These are phyloP conservation scores for Geotrichum europaeum DNA, from an alignment of 1,139 yeast species.

Conservation along the genomic window DNA sequence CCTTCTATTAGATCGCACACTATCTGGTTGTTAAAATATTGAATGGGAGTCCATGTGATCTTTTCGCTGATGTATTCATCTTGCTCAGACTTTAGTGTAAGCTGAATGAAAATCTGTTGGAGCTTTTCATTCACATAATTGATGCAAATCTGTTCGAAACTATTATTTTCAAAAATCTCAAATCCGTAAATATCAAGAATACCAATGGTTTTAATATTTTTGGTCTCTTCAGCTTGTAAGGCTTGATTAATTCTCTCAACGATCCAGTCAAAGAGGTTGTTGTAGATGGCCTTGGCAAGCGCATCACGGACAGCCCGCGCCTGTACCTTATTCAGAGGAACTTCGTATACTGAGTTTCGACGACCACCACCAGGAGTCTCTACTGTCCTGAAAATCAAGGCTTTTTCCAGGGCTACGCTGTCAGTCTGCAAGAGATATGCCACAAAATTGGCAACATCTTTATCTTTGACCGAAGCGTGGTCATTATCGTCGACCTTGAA, in stretches of 20 bases:
- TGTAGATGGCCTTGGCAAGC: slow-evolving; percentile 88
- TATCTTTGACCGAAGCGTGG: slow-evolving; percentile 73
- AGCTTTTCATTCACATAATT: slow-evolving; percentile 95
- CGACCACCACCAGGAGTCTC: slow-evolving; percentile 77
- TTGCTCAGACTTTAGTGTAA: slow-evolving; percentile 93
- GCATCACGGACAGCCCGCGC: slow-evolving; percentile 95
- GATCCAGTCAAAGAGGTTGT: slow-evolving; percentile 93
- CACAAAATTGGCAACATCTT: slow-evolving; percentile 85
- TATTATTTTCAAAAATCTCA: slow-evolving; percentile 93
- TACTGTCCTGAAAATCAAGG: slow-evolving; percentile 73
- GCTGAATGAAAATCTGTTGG: slow-evolving; percentile 93
- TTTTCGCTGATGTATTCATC: slow-evolving; percentile 94
- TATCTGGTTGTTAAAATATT: slow-evolving; percentile 90
- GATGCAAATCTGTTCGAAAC: slow-evolving; percentile 95
- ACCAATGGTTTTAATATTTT: slow-evolving; percentile 70
- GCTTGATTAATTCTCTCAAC: slow-evolving; percentile 85
- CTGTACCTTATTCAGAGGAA: slow-evolving; percentile 85
- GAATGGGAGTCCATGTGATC: slow-evolving; percentile 96
- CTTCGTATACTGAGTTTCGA: slow-evolving; percentile 93
- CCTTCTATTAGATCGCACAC: slow-evolving; percentile 97
- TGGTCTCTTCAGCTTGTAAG: slow-evolving; percentile 44
- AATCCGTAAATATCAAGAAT: slow-evolving; percentile 97
- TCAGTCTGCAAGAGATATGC: slow-evolving; percentile 86
- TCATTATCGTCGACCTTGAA: slow-evolving; percentile 80
- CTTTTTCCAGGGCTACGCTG: slow-evolving; percentile 55